phyloP scores from a whole-genome alignment of 768 basidiomycete genomes.

The Xerocomellus chrysenteron region DNA sequence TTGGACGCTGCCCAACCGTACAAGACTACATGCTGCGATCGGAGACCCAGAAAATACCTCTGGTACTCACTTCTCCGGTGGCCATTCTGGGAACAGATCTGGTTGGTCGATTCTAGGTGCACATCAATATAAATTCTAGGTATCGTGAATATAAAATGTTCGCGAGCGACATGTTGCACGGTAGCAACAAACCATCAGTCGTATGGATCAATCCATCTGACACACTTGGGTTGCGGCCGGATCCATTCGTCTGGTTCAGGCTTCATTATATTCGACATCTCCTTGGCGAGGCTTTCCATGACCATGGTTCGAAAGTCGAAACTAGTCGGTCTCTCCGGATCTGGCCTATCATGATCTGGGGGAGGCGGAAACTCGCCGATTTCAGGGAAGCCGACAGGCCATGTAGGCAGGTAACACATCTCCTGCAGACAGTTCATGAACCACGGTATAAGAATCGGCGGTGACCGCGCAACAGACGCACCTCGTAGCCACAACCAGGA shows the following conservation, averaged over 20 bases:
- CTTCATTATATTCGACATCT: background rate
- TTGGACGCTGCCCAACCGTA: constrained; percentile 69
- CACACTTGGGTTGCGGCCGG: constrained; percentile 23
- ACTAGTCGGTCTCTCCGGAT: background rate
- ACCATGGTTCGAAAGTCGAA: background rate
- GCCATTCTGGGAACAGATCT: constrained; percentile 53
- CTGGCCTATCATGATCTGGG: background rate
- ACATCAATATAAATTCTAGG: background rate
- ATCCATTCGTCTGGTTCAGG: constrained; percentile 15
- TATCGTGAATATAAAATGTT: background rate
- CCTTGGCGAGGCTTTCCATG: background rate
- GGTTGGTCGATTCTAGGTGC: constrained; percentile 39
- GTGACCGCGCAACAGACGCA: constrained; percentile 22
- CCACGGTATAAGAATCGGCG: too few relatives aligned
- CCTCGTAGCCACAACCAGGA: constrained; percentile 46
- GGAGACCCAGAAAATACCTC: constrained; percentile 51
- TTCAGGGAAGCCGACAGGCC: constrained; percentile 17
- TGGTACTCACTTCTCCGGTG: constrained; percentile 33
- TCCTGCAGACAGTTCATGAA: constrained; percentile 13
- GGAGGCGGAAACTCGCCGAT: background rate
- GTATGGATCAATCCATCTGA: constrained; percentile 11
- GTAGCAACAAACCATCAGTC: background rate
- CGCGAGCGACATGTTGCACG: background rate
- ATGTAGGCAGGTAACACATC: constrained; percentile 29
- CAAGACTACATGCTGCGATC: constrained; percentile 81